Conservation (phyloP, 176 grass and related monocot species). For the Cenchrus fungigraminus region DNA sequence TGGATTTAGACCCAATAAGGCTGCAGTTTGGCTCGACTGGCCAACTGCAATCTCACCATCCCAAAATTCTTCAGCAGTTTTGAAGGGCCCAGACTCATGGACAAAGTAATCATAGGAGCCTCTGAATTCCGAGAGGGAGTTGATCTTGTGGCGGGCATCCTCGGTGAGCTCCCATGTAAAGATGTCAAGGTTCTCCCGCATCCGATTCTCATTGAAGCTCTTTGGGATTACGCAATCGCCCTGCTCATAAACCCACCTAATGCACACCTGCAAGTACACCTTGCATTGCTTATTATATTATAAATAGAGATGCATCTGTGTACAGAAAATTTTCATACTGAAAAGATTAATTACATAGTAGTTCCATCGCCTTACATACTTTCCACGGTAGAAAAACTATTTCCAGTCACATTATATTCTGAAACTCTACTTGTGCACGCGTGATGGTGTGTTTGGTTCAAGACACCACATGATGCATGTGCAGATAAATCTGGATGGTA, state of each 20-base stretch:
- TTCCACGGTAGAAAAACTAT: too few relatives aligned
- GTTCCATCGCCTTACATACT: too few relatives aligned
- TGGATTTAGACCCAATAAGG: background rate
- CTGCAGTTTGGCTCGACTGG: background rate
- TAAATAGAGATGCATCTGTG: background rate
- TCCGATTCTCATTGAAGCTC: conserved; percentile 38
- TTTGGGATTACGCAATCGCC: conserved; percentile 33
- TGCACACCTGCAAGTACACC: conserved; percentile 19
- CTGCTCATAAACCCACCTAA: conserved; percentile 54
- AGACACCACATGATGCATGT: too few relatives aligned
- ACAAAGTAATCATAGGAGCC: background rate
- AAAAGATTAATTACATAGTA: background rate
- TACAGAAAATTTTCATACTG: background rate
- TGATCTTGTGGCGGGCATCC: conserved; percentile 15
- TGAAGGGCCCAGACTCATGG: conserved; percentile 19
- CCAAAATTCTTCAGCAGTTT: conserved; percentile 36
- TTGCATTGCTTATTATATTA: background rate
- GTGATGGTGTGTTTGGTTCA: too few relatives aligned
- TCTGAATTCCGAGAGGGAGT: conserved; percentile 16
- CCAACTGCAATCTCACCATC: conserved; percentile 34
- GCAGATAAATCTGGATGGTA: too few relatives aligned
- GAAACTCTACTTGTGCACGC: too few relatives aligned
- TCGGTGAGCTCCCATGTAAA: conserved; percentile 53
- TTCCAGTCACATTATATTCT: too few relatives aligned
- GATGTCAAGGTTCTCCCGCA: conserved; percentile 49